Conservation (phyloP, 495 filamentous ascomycete species). For the Trichoderma erinaceum region DNA sequence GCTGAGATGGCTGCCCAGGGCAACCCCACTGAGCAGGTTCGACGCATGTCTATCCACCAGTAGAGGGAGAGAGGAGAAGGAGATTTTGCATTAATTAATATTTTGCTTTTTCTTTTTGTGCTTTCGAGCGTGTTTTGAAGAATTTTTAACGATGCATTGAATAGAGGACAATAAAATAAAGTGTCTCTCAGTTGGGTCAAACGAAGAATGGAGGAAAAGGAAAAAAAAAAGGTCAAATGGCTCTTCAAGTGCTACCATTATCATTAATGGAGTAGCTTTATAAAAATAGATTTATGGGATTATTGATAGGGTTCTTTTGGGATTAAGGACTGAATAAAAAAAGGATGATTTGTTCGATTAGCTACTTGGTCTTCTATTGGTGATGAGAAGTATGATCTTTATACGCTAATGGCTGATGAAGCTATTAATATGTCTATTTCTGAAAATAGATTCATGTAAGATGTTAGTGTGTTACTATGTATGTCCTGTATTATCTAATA, state of each 20-base stretch:
- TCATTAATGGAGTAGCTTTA: too few relatives aligned
- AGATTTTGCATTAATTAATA: neutral
- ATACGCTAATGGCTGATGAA: too few relatives aligned
- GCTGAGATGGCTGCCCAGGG: slow-evolving; percentile 25
- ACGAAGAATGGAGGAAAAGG: neutral
- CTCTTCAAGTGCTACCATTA: too few relatives aligned
- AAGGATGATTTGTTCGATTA: neutral
- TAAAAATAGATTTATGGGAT: slow-evolving; percentile 2
- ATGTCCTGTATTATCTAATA: neutral
- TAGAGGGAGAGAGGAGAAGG: neutral
- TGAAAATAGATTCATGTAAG: neutral
- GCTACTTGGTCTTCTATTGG: neutral
- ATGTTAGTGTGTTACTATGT: neutral
- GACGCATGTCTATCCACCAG: slow-evolving; percentile 13
- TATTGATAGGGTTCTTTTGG: neutral
- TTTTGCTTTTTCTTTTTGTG: neutral
- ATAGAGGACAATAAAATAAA: neutral
- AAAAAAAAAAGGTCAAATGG: neutral
- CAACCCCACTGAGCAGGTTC: slow-evolving; percentile 9
- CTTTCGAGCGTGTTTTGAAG: neutral
- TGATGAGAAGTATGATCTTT: neutral
- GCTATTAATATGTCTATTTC: neutral
- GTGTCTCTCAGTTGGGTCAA: neutral
- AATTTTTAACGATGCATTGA: neutral
- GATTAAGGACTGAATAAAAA: neutral